A percentile compares a stretch with the other conserved stretches of the same genome.
phyloP scores from a whole-genome alignment of 495 filamentous ascomycete genomes.

The Daldinia grandis region DNA sequence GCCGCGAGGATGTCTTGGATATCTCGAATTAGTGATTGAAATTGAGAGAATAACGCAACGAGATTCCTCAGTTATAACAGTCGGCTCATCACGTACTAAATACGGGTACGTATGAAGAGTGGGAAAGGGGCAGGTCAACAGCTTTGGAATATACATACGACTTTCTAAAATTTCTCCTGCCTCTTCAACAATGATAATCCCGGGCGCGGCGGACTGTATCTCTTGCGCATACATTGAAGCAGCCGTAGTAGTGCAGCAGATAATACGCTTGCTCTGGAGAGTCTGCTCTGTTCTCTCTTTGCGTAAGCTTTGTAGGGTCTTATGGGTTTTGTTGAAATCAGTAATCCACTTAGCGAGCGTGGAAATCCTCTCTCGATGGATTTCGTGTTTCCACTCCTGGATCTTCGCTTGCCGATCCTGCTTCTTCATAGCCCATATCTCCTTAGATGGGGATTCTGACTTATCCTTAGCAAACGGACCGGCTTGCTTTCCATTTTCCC shows the following conservation, averaged over 20 bases:
- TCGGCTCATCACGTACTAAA: background rate
- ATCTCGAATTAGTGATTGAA: slow-evolving; percentile 35
- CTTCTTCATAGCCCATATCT: slow-evolving; percentile 64
- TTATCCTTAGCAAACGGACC: slow-evolving; percentile 52
- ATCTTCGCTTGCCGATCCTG: slow-evolving; percentile 48
- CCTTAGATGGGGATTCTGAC: slow-evolving; percentile 19
- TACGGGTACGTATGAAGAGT: background rate
- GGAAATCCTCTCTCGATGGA: slow-evolving; percentile 60
- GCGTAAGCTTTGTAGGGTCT: slow-evolving; percentile 51
- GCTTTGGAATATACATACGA: slow-evolving; percentile 32
- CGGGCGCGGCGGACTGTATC: slow-evolving; percentile 60
- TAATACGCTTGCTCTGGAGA: slow-evolving; percentile 66
- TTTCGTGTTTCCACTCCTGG: slow-evolving; percentile 57
- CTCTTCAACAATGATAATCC: slow-evolving; percentile 75
- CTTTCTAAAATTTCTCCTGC: slow-evolving; percentile 82
- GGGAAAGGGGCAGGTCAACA: background rate
- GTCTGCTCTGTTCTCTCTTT: slow-evolving; percentile 56
- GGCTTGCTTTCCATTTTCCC: slow-evolving; percentile 60
- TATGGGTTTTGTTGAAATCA: slow-evolving; percentile 56
- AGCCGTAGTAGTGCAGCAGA: slow-evolving; percentile 79
- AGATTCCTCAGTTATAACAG: background rate
- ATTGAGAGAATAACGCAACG: background rate
- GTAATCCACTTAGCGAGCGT: slow-evolving; percentile 49
- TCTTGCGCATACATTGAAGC: slow-evolving; percentile 69
- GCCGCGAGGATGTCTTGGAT: slow-evolving; percentile 67